These are phyloP conservation scores for Venturia pyrina DNA, from an alignment of 2,329 filamentous ascomycete genomes.

Conservation along the genomic window DNA sequence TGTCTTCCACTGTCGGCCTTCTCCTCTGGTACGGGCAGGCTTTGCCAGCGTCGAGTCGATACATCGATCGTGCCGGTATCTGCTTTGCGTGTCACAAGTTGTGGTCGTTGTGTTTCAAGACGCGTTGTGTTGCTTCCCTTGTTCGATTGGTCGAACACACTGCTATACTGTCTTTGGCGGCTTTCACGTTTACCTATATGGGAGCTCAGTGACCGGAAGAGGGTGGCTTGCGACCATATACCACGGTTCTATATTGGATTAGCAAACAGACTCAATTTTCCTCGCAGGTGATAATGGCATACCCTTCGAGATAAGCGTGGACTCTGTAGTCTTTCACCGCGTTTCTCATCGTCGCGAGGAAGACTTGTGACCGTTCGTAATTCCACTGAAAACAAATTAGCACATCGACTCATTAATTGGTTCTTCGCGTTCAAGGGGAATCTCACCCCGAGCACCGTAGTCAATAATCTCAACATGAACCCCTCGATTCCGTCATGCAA, in stretches of 20 bases:
- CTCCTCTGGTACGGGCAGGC: too few relatives aligned
- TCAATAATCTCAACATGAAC: slow-evolving; percentile 27
- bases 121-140: too few relatives aligned
- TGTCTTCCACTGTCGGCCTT: too few relatives aligned
- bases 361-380: slow-evolving; percentile 23
- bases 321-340: slow-evolving; percentile 23
- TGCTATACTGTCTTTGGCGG: too few relatives aligned
- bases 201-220: background rate
- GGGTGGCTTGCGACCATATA: background rate
- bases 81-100: too few relatives aligned
- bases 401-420: background rate
- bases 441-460: slow-evolving; percentile 18
- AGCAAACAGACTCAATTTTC: background rate
- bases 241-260: background rate
- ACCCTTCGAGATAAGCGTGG: slow-evolving; percentile 24
- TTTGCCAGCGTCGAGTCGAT: too few relatives aligned
- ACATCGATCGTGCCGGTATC: too few relatives aligned
- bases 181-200: too few relatives aligned
- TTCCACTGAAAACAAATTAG: slow-evolving; percentile 1
- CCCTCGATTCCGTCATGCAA: slow-evolving; percentile 28
- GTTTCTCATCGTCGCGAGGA: slow-evolving; percentile 27
- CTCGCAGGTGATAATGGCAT: background rate
- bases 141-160: too few relatives aligned
- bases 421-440: background rate
- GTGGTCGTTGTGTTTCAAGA: too few relatives aligned